Evolutionary conservation across 176 grass and related monocot species (phyloP), one percentile per base, ranked within the genome.

Genomic region (Carex kokanica): DNA sequence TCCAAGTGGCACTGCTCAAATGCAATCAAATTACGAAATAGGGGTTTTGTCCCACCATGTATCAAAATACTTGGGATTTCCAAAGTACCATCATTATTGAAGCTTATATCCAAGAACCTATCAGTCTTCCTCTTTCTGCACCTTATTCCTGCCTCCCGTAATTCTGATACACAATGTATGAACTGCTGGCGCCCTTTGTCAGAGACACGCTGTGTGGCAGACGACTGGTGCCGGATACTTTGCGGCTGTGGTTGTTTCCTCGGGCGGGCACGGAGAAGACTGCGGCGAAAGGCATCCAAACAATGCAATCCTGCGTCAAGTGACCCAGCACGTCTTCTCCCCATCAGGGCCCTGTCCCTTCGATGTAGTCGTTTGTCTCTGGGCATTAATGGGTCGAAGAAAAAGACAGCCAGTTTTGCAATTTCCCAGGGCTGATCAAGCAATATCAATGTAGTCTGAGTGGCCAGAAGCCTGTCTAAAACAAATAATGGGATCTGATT

Each of bases 1-100:
- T 95, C 89, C 82, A 88, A 61, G 86, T 93, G 89, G 79, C 96
- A 95, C 86, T 95, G 96, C 89, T 98, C 93, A 88, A 98, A 95
- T 8, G 93, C 92, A 81, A 98, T 98, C 5, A 98, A 88, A 89
- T 98, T 98, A 1, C 91, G 89, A 89, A 98, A 98, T 4, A 98
- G 83, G 0, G 89, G 86, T 52, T 95, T 95, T 62, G 93, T 93
- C 82, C 89, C 89, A 68, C 95, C 96, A 90, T 98, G 96, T 89
- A 98, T 88, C 60, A 98, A 88, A 85, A 98, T 90, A 11, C 91
- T 85, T 14, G 96, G 96, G 82, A 98, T 95, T 64, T 87, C 57
- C 17, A 98, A 90, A 62, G 88, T 90, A 18, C 92, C 95, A 14
- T 95, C 83, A 14, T 90, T 84, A 0, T 90, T 84, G 84, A 98